phyloP scores from a whole-genome alignment of 2,329 filamentous ascomycete genomes.

The Ophiocordyceps camponoti-floridani region DNA sequence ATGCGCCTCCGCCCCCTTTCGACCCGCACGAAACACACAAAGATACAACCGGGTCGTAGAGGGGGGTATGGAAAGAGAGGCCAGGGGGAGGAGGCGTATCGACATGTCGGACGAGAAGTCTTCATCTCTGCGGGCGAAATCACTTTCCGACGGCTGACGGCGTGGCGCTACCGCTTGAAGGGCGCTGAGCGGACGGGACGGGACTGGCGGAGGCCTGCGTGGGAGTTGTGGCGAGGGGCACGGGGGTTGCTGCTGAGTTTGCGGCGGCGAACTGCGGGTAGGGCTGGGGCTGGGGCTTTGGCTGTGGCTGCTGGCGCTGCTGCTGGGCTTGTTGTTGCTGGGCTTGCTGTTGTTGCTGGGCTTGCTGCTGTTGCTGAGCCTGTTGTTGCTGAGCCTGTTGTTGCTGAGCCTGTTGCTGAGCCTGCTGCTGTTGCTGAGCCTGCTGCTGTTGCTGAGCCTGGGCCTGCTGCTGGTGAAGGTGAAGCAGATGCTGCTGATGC shows the following conservation, averaged over 20 bases:
- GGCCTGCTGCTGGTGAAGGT: constrained; percentile 3
- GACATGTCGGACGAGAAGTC: too few relatives aligned
- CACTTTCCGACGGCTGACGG: constrained; percentile 14
- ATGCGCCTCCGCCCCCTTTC: too few relatives aligned
- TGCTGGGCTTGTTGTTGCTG: too few relatives aligned
- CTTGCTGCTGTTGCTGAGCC: too few relatives aligned
- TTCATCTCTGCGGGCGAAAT: background rate
- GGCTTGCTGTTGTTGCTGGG: too few relatives aligned
- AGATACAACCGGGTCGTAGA: background rate
- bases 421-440: too few relatives aligned
- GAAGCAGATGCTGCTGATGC: constrained; percentile 3
- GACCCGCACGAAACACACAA: too few relatives aligned
- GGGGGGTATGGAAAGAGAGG: background rate
- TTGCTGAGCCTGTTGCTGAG: too few relatives aligned
- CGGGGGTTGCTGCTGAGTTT: background rate
- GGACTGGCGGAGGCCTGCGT: constrained; percentile 5
- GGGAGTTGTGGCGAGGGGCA: constrained; percentile 1
- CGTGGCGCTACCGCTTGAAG: constrained; percentile 21
- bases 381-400: too few relatives aligned
- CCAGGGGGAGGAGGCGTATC: background rate
- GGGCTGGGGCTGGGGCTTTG: constrained; percentile 5
- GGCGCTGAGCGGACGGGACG: constrained; percentile 12
- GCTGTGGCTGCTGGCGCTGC: constrained; percentile 2
- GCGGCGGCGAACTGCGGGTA: constrained; percentile 3
- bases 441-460: constrained; percentile 5